These are phyloP conservation scores for Toxicodendron radicans DNA, from an alignment of 345 rosid genomes.

Conservation along the genomic window DNA sequence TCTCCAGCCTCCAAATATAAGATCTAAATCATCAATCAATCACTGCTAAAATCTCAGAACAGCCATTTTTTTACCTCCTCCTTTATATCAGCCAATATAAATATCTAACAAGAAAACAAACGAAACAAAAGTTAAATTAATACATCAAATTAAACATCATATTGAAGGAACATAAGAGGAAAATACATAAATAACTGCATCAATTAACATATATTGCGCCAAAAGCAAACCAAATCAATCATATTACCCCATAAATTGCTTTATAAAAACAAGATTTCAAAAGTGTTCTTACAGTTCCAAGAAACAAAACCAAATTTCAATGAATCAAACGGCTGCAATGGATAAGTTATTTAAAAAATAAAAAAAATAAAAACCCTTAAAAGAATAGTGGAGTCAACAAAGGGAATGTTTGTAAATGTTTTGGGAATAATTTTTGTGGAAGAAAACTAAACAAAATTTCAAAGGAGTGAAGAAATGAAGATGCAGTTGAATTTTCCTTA, in stretches of 20 bases:
- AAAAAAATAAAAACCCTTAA: not conserved
- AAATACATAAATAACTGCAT: not conserved
- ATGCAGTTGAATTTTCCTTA: not conserved
- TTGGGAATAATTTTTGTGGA: not conserved
- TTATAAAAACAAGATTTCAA: constrained; percentile 1
- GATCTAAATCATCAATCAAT: constrained; percentile 29
- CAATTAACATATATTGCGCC: not conserved
- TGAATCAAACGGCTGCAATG: not conserved
- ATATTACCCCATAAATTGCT: not conserved
- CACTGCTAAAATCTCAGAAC: constrained; percentile 24
- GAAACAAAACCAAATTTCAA: not conserved
- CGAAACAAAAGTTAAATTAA: not conserved
- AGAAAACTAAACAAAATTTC: not conserved
- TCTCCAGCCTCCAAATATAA: constrained; percentile 31
- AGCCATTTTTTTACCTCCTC: constrained; percentile 21
- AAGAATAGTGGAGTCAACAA: not conserved
- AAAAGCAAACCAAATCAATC: not conserved
- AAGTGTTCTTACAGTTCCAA: not conserved
- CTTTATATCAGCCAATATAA: constrained; percentile 24
- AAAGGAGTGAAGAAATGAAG: not conserved
- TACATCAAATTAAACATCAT: not conserved
- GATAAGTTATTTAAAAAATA: no score
- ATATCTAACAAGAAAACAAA: constrained; percentile 4
- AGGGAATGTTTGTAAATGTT: not conserved
- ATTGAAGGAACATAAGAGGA: not conserved